Base-by-base conservation (phyloP, 2,329 filamentous ascomycete species). In the Emericellopsis cladophorae region DNA sequence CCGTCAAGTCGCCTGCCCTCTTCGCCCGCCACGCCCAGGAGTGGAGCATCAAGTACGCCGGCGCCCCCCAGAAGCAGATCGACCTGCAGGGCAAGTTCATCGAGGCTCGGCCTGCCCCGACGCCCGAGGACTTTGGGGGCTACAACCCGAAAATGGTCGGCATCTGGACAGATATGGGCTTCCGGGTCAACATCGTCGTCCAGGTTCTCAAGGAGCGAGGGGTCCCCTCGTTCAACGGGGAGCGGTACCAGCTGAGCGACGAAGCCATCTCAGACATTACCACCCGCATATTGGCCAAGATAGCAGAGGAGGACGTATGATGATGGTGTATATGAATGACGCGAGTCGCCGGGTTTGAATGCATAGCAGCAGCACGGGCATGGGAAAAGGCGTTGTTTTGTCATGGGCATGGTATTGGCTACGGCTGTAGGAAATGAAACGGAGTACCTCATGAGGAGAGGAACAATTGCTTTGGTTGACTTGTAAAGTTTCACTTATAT, bases 241-340 rank as follows among this genome's bases (percentile, higher is more conserved):
- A 81, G 49, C 84, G 92, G 55, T 92, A 93, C 57, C 80, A 85
- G 51, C 66, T 95, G n/a, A 86, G 93, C 54, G 84, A 92, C 52
- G 87, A 81, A 1, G 89, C 88, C 50, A 86, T 94, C 74, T 87
- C 85, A 4, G 88, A 95, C 50, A 81, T 96, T 46, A 94, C 86
- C 0, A 85, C 87, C 15, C 73, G 83, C 43, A 72, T 96, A 7
- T 77, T 95, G 29, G 84, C 26, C 26, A 29, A 84, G 26, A 29
- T 29, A 9, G 26, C 26, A 9, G 26, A 29, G 26, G 26, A 29
- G 26, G 26, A 29, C 3, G 8, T 9, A 29, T 12, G 12, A 12
- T 4, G 26, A 9, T 29, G 26, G 26, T 12, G 12, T 29, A 7
- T 29, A 29, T 12, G 26, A 7, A 12, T 29, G 26, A 10, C n/a